Conservation (phyloP, 345 rosid species). For the Cardamine resedifolia region DNA sequence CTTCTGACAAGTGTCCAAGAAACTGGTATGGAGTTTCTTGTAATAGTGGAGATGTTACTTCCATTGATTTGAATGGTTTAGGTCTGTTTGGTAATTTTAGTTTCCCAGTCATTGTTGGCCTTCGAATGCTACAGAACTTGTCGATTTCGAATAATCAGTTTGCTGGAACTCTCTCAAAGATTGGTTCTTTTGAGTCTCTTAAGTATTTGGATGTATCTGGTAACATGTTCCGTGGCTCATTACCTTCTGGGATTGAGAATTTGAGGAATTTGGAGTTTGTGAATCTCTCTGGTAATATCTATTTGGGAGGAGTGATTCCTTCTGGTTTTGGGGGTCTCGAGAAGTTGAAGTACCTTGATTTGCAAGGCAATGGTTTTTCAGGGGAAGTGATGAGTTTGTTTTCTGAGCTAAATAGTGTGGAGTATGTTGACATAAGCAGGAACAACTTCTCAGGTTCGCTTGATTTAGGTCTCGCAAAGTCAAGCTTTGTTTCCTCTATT, state of each 20-base stretch:
- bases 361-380: conserved; percentile 56
- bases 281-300: conserved; percentile 57
- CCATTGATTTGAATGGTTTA: conserved; percentile 56
- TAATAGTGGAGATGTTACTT: conserved; percentile 54
- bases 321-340: conserved; percentile 50
- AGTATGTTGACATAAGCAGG: conserved; percentile 63
- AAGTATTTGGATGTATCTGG: conserved; percentile 57
- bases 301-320: conserved; percentile 56
- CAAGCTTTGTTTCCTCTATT: conserved; percentile 64
- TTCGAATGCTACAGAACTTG: conserved; percentile 59
- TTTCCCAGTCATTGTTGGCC: conserved; percentile 53
- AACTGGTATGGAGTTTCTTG: conserved; percentile 83
- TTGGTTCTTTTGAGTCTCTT: conserved; percentile 55
- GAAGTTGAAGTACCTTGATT: conserved; percentile 62
- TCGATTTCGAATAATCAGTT: conserved; percentile 65
- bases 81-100: conserved; percentile 72
- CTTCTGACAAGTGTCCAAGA: conserved; percentile 67
- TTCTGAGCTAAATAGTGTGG: conserved; percentile 49
- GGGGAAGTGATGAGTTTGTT: conserved; percentile 72
- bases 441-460: conserved; percentile 73
- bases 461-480: conserved; percentile 65
- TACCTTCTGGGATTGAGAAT: conserved; percentile 50
- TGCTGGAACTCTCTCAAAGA: conserved; percentile 62
- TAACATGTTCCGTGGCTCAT: conserved; percentile 54
- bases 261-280: conserved; percentile 48